Percentiles rank a stretch among this genome's conserved stretches.
phyloP scores from a whole-genome alignment of 179 eudicot genomes.

The Heliamphora ciliata region DNA sequence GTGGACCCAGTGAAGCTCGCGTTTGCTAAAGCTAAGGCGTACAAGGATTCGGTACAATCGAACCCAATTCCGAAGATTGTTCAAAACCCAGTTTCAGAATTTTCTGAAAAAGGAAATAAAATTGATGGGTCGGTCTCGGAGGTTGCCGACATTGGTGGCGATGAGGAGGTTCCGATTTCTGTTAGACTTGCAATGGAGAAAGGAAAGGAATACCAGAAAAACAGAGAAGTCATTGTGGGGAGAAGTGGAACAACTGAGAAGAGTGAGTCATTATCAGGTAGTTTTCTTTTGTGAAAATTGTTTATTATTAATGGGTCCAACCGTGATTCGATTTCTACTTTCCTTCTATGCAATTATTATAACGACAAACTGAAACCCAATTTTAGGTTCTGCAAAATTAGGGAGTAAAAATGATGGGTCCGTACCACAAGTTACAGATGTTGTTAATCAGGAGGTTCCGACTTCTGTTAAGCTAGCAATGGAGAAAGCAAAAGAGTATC shows the following conservation, averaged over 20 bases:
- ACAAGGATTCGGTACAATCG: constrained; percentile 32
- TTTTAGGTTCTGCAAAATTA: neutral
- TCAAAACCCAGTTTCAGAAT: constrained; percentile 20
- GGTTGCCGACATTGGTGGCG: constrained; percentile 11
- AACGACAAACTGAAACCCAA: neutral
- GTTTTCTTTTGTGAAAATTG: neutral
- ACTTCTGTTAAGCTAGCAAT: constrained; percentile 36
- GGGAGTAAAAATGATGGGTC: constrained; percentile 23
- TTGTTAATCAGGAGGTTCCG: constrained; percentile 30
- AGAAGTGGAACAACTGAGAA: constrained; percentile 19
- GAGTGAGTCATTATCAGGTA: constrained; percentile 34
- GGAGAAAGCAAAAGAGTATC: constrained; percentile 46
- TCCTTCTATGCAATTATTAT: neutral
- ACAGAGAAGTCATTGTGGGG: constrained; percentile 25
- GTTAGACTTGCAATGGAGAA: constrained; percentile 41
- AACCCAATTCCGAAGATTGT: constrained; percentile 17
- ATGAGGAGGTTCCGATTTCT: constrained; percentile 22
- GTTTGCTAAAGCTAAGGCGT: constrained; percentile 53
- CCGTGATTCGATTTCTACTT: neutral
- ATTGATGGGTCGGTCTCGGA: neutral
- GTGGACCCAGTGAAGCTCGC: constrained; percentile 50
- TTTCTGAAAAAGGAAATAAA: constrained; percentile 2
- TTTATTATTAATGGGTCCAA: neutral
- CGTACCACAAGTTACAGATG: constrained; percentile 22
- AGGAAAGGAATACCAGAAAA: constrained; percentile 36